These are phyloP conservation scores for Tetradesmus lagerheimii DNA, from an alignment of 139 green algal genomes.

Conservation along the genomic window DNA sequence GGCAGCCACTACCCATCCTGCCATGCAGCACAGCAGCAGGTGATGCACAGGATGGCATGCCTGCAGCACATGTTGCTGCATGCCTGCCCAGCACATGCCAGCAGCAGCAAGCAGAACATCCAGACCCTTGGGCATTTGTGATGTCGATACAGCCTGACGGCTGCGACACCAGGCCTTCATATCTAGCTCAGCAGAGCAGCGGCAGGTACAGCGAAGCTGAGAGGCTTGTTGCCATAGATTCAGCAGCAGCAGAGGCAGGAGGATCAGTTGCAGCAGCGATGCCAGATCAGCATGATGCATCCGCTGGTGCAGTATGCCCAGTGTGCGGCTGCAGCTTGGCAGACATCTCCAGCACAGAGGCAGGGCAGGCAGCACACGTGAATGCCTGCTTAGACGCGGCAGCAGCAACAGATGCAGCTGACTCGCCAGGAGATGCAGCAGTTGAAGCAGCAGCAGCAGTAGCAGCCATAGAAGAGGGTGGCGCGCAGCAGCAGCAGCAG, in stretches of 20 bases:
- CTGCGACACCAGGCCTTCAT: background rate
- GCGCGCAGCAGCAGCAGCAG: conserved; percentile 1
- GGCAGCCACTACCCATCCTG: background rate
- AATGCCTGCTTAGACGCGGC: conserved; percentile 55
- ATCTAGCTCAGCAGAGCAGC: background rate
- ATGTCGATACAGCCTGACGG: background rate
- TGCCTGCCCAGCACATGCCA: background rate
- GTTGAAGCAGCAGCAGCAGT: conserved; percentile 17
- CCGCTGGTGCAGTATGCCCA: conserved; percentile 24
- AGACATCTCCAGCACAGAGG: conserved; percentile 28
- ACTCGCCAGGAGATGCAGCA: background rate
- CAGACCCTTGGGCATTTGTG: background rate
- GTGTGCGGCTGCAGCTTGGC: conserved; percentile 44
- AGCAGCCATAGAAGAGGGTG: background rate
- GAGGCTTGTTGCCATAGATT: background rate
- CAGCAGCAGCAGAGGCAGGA: background rate
- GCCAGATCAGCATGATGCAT: background rate
- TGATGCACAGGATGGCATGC: background rate
- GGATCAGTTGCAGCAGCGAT: background rate
- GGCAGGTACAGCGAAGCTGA: background rate
- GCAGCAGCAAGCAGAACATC: background rate
- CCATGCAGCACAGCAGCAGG: background rate
- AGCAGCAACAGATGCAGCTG: background rate
- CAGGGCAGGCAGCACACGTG: conserved; percentile 50
- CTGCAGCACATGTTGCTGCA: no score